A percentile compares a stretch with the other conserved stretches of the same genome.
Conservation (phyloP, 371 early-diverging fungal species). For the Rhizomucor miehei region DNA sequence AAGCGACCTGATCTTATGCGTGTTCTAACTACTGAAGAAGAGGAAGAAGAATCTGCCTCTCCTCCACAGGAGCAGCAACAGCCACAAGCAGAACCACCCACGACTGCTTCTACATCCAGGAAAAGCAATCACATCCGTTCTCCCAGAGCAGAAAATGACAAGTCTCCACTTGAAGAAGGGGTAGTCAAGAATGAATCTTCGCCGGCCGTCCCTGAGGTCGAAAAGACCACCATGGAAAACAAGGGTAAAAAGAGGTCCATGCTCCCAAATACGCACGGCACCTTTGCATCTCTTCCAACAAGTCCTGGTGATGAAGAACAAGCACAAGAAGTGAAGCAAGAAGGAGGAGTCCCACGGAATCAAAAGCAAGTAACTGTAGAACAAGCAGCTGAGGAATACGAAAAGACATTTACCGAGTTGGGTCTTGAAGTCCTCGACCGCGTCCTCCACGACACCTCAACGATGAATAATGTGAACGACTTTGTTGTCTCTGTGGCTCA, state of each 20-base stretch:
- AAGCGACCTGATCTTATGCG: neutral
- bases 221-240: too few species aligned
- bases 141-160: too few species aligned
- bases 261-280: too few species aligned
- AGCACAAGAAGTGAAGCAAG: neutral
- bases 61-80: neutral
- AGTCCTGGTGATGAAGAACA: neutral
- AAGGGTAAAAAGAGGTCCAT: too few species aligned
- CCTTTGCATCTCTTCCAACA: too few species aligned
- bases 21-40: too few species aligned
- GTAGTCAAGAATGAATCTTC: too few species aligned
- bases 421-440: neutral
- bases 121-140: neutral
- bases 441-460: neutral
- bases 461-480: neutral
- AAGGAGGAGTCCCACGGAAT: too few species aligned
- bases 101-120: neutral
- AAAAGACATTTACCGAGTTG: too few species aligned
- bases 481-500: constrained; percentile 2
- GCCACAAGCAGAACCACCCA: neutral
- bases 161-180: too few species aligned
- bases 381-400: too few species aligned
- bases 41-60: neutral
- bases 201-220: too few species aligned
- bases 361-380: neutral